Percentiles rank a stretch among this genome's conserved stretches.
phyloP scores from a whole-genome alignment of 2,329 filamentous ascomycete species.

The Colletotrichum agaves region DNA sequence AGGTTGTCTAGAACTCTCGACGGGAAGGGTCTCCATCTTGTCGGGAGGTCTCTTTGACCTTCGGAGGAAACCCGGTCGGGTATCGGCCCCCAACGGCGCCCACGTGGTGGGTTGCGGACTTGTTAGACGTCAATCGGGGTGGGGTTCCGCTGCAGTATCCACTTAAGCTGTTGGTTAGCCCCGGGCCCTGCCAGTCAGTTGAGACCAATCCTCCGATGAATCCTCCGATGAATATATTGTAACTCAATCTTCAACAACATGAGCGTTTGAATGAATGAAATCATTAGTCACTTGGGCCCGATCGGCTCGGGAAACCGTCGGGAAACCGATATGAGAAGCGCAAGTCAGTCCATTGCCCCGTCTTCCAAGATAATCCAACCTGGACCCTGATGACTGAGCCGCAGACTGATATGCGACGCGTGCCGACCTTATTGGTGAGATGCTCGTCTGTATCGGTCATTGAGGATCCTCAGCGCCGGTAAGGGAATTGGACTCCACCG shows the following conservation, averaged over 20 bases:
- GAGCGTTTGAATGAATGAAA: too few relatives aligned
- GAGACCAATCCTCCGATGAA: not conserved
- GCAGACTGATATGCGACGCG: not conserved
- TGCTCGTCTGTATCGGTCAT: too few relatives aligned
- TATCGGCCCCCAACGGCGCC: slow-evolving; percentile 2
- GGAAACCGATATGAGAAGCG: not conserved
- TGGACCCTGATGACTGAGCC: not conserved
- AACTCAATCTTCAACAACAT: not conserved
- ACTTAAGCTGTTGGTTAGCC: not conserved
- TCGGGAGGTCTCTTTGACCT: not conserved
- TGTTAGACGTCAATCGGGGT: slow-evolving; percentile 29
- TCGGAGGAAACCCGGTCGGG: slow-evolving; percentile 3
- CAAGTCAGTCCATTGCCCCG: not conserved
- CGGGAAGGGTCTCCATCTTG: not conserved
- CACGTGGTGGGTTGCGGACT: slow-evolving; percentile 24
- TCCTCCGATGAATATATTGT: not conserved
- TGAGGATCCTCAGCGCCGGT: not conserved
- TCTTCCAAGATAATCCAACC: not conserved
- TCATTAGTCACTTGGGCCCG: not conserved
- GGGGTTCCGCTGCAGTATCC: slow-evolving; percentile 11
- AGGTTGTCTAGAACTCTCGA: not conserved
- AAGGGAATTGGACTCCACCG: not conserved
- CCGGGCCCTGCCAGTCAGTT: not conserved
- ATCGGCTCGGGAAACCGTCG: slow-evolving; percentile 8
- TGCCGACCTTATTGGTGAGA: not conserved